Evolutionary conservation across 257 asterid species (phyloP), one percentile per base, ranked within the genome.

Genomic region (Eustoma russellianum): DNA sequence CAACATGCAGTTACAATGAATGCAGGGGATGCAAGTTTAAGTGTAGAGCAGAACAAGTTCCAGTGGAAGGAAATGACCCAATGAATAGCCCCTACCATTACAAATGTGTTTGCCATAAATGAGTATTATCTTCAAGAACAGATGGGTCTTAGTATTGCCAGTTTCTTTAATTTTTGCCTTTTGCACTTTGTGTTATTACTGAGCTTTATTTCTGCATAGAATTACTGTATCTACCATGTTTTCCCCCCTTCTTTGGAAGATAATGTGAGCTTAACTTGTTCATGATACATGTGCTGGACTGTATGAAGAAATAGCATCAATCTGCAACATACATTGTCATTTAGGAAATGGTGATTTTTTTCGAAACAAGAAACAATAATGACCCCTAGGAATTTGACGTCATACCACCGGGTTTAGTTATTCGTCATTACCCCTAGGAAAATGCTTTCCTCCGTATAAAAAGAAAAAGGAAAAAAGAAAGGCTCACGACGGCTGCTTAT

Each of bases 1-100:
- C 98, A 17, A 87, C 77, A 0, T 91, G 96, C 80, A 82, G 89
- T 1, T 83, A 82, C 82, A 86, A 90, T 16, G 96, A 90, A 67
- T 91, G 98, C 85, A 75, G 86, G 72, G 96, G 95, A 6, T 91
- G 95, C 60, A 80, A 69, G 69, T 80, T 63, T 64, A 83, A 67
- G 72, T 91, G 98, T 76, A 82, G 78, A 51, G 94, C 98, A 0
- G 95, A 83, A 75, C 98, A 91, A 75, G 98, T 91, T 46, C 96
- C 98, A 0, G 89, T 91, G 1, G 95, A 86, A 28, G 94, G 95
- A n/a, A 91, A 87, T 41, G 96, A 91, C 53, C 98, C 98, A 1
- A 77, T 80, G 7, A 74, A 91, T 71, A 91, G 93, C 52, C 76
- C 95, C 0, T 91, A 91, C 50, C 94, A 82, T 66, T 91, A 87